Evolutionary conservation across 202 grass and related monocot genomes (phyloP), one percentile per base, ranked within the genome.

Genomic region (Bolboschoenoplectus hybrid): DNA sequence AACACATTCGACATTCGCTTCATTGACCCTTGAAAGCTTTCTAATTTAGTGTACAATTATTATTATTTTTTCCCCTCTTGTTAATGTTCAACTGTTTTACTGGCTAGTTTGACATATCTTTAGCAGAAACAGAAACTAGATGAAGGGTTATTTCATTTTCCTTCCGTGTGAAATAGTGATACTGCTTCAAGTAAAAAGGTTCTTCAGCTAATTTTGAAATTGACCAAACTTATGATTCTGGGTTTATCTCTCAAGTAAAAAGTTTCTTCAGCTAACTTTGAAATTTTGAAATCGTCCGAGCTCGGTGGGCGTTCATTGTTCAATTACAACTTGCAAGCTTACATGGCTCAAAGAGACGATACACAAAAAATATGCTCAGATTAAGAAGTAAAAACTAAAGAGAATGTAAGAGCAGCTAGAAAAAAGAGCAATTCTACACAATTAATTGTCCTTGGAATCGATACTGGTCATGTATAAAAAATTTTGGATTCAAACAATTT

Each of bases 1-100:
- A 97, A 80, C 85, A 99, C 97, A 67, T 99, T 99, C 0, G 92
- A 99, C 85, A 89, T 97, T 87, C 97, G 91, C 66, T 99, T 99
- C 88, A 97, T 97, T 13, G 97, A 99, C 3, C 92, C 93, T 13
- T 99, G 81, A 97, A 60, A 74, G 0, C 5, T 68, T 1, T 1
- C 67, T 67, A 45, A 67, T 65, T 57, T 80, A 39, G 3, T 80
- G 75, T 80, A 80, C 53, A 60, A 57, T 78, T 20, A 34, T 72
- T 32, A 47, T 62, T 84, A 12, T 12, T 3, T n/a, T 46, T 39
- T 74, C 34, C 5, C 7, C 35, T 39, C 14, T 80, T 80, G 53
- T 80, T 57, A 77, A 76, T 77, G 77, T 81, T 63, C 83, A 78
- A 90, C 67, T 58, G 70, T 4, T 77, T 66, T 76, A 57, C 1